Percentiles rank a stretch among this genome's conserved stretches.
Evolutionary conservation across 306 rosid genomes (phyloP).

Genomic region (Sphenostylis stenocarpa): DNA sequence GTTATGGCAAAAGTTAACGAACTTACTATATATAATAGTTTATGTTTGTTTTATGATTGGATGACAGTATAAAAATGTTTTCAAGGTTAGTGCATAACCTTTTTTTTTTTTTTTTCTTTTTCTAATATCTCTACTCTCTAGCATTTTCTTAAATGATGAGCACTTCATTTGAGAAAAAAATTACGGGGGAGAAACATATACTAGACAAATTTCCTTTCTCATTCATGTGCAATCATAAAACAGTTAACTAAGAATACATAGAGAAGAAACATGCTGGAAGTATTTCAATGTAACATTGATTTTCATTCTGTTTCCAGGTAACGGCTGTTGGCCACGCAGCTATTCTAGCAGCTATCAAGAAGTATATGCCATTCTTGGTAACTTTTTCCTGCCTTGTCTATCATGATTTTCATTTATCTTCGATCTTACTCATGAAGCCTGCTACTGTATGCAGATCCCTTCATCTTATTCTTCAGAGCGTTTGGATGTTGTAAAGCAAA

Average conservation of each 20-base stretch:
- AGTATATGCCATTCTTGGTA: slow-evolving; percentile 67
- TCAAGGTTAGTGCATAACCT: no score
- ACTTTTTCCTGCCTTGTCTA: neutral
- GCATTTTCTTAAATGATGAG: neutral
- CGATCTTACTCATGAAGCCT: slow-evolving; percentile 12
- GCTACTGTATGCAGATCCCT: slow-evolving; percentile 52
- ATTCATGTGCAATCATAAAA: neutral
- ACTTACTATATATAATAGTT: no score
- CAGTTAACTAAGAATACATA: neutral
- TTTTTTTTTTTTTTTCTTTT: no score
- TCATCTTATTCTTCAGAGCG: slow-evolving; percentile 65
- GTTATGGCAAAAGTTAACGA: no score
- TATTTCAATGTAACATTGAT: neutral
- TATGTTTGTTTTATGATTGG: no score
- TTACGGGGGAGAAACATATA: neutral
- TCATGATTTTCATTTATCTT: neutral
- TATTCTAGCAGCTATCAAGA: slow-evolving; percentile 67
- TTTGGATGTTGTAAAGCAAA: slow-evolving; percentile 64
- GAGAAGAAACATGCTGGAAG: neutral
- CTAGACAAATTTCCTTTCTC: neutral
- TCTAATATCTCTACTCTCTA: neutral
- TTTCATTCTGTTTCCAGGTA: slow-evolving; percentile 41
- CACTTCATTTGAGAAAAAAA: neutral
- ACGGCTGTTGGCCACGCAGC: slow-evolving; percentile 74
- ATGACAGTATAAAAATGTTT: no score